Percentiles rank a stretch among this genome's conserved stretches.
Conservation (phyloP, 371 early-diverging fungal species). For the Coemansia sp. region DNA sequence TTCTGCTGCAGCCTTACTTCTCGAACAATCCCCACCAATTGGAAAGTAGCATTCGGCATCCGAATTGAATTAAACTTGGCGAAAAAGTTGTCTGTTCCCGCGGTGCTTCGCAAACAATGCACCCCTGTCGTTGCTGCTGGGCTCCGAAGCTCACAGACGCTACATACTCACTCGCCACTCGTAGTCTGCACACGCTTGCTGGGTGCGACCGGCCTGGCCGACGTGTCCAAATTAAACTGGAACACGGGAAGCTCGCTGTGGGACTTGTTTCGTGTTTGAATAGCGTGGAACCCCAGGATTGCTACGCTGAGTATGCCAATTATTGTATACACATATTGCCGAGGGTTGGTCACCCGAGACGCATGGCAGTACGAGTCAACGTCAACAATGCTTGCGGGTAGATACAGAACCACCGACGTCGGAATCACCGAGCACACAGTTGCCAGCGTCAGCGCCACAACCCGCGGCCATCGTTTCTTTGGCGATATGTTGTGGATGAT, state of each 20-base stretch:
- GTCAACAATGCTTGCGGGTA: conserved; percentile 1
- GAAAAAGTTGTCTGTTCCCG: not conserved
- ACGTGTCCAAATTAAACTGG: conserved; percentile 32
- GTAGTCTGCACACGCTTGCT: too few relatives aligned
- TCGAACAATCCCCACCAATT: not conserved
- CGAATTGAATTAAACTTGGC: not conserved
- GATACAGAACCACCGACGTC: conserved; percentile 6
- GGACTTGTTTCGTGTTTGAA: conserved; percentile 17
- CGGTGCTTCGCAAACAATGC: too few relatives aligned
- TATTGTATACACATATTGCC: conserved; percentile 11
- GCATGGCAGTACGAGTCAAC: conserved; percentile 7
- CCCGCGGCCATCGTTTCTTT: conserved; percentile 27
- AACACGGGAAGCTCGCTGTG: conserved; percentile 28
- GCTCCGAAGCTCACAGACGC: too few relatives aligned
- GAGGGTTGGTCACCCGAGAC: not conserved
- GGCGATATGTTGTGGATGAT: conserved; percentile 37
- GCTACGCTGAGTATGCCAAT: conserved; percentile 22
- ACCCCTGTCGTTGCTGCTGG: too few relatives aligned
- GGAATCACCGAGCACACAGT: conserved; percentile 16
- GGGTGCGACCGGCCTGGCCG: conserved; percentile 9
- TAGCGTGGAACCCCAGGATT: conserved; percentile 8
- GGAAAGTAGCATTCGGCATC: not conserved
- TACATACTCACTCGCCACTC: too few relatives aligned
- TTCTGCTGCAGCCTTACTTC: not conserved
- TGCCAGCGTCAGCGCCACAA: conserved; percentile 4